phyloP scores from a whole-genome alignment of 805 yeast genomes.

The Wickerhamiella lipophila region DNA sequence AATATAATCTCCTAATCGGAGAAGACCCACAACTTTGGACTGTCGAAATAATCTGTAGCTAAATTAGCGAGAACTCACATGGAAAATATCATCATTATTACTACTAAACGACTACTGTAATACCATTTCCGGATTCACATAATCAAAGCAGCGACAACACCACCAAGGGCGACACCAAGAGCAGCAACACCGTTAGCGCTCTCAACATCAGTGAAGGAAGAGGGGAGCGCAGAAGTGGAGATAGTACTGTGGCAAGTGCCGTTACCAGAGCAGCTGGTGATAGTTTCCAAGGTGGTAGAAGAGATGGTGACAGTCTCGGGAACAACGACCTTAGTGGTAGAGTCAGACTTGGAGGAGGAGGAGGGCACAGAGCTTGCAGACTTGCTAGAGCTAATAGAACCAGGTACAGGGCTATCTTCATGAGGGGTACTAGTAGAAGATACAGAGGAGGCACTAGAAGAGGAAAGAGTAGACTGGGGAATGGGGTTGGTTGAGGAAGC shows the following conservation, averaged over 20 bases:
- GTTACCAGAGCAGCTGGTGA: slow-evolving; percentile 7
- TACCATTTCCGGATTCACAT: too few relatives aligned
- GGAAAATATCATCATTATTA: background rate
- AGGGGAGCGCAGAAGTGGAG: background rate
- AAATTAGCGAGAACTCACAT: too few relatives aligned
- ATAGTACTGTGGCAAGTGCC: background rate
- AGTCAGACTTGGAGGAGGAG: background rate
- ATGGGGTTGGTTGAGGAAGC: background rate
- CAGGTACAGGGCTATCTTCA: background rate
- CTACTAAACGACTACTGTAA: background rate
- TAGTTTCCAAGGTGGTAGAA: background rate
- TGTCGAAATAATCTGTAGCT: too few relatives aligned
- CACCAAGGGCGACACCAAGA: slow-evolving; percentile 1
- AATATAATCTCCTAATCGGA: too few relatives aligned
- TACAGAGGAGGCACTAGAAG: too few relatives aligned
- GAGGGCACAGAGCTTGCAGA: background rate
- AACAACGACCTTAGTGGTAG: background rate
- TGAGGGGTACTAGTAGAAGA: background rate
- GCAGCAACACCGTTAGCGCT: slow-evolving; percentile 8
- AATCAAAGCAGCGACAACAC: slow-evolving; percentile 4
- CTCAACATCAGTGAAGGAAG: background rate
- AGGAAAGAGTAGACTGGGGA: too few relatives aligned
- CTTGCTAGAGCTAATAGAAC: background rate
- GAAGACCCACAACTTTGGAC: too few relatives aligned
- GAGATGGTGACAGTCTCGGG: background rate